Evolutionary conservation across 2,329 filamentous ascomycete species (phyloP).

Genomic region (Endothia cerciana): DNA sequence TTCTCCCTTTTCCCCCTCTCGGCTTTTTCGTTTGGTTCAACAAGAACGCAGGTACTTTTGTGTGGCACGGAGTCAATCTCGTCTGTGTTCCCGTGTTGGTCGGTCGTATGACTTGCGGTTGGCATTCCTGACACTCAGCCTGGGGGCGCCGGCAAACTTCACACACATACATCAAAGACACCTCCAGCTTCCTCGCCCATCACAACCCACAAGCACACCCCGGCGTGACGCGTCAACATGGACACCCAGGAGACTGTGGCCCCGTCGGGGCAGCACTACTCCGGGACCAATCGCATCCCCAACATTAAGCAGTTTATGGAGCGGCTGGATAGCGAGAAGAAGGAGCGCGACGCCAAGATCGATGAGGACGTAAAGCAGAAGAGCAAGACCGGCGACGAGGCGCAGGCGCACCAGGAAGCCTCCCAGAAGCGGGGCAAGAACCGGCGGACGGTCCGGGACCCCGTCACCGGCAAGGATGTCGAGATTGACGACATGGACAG

Average conservation of each 20-base stretch:
- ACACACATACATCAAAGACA: too few relatives aligned
- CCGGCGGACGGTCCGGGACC: conserved; percentile 81
- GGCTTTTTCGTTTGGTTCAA: neutral
- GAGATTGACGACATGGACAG: conserved; percentile 75
- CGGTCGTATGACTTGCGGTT: neutral
- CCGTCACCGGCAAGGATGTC: conserved; percentile 83
- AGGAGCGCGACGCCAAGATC: conserved; percentile 71
- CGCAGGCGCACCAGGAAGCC: conserved; percentile 31
- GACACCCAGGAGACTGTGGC: conserved; percentile 45
- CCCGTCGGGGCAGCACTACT: conserved; percentile 72
- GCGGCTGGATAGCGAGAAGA: conserved; percentile 78
- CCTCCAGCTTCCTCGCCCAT: neutral
- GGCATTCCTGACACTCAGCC: neutral
- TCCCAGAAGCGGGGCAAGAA: conserved; percentile 47
- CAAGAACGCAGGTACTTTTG: neutral
- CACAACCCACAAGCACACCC: neutral
- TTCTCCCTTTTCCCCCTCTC: neutral
- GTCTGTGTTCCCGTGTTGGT: neutral
- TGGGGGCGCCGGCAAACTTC: too few relatives aligned
- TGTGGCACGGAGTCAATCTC: neutral
- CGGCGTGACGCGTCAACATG: conserved; percentile 37
- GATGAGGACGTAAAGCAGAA: conserved; percentile 57
- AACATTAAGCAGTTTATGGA: conserved; percentile 85
- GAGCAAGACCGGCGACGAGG: conserved; percentile 32
- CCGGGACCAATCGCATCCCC: conserved; percentile 80